Evolutionary conservation across 2,329 filamentous ascomycete species (phyloP).

Genomic region (Apiospora hydei): DNA sequence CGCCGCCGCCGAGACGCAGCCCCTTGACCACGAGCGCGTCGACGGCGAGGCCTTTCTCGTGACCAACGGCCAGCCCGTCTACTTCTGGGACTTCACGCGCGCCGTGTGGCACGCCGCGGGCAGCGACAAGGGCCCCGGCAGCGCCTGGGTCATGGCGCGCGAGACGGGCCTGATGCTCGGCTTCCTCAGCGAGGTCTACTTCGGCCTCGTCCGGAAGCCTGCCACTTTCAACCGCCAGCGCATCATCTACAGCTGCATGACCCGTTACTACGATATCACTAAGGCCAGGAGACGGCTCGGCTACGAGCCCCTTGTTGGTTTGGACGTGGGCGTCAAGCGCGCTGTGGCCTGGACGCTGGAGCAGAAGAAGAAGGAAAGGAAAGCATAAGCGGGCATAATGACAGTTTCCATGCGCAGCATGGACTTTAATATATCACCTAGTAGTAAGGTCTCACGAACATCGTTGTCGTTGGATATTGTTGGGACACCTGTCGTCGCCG

Average conservation of each 20-base stretch:
- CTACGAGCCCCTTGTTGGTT: slow-evolving; percentile 70
- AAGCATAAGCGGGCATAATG: slow-evolving; percentile 6
- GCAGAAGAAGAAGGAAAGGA: slow-evolving; percentile 50
- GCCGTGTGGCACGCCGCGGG: slow-evolving; percentile 76
- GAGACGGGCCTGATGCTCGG: slow-evolving; percentile 61
- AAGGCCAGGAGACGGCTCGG: slow-evolving; percentile 77
- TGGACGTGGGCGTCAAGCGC: slow-evolving; percentile 69
- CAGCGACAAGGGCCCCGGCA: slow-evolving; percentile 56
- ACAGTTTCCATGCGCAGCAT: neutral
- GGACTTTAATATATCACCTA: neutral
- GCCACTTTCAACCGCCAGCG: slow-evolving; percentile 66
- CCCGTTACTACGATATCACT: slow-evolving; percentile 77
- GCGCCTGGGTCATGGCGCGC: slow-evolving; percentile 62
- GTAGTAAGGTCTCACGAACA: neutral
- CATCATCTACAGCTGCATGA: slow-evolving; percentile 75
- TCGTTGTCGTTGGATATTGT: neutral
- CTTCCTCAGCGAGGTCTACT: slow-evolving; percentile 60
- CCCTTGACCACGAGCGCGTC: slow-evolving; percentile 75
- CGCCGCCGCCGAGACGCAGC: slow-evolving; percentile 60
- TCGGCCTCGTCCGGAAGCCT: slow-evolving; percentile 56
- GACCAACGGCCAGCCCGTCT: slow-evolving; percentile 86
- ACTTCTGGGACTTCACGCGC: slow-evolving; percentile 89
- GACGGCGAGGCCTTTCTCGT: slow-evolving; percentile 91
- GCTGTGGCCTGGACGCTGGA: slow-evolving; percentile 63
- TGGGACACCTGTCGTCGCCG: neutral